Conservation (phyloP, 2,329 filamentous ascomycete genomes). For the Tolypocladium ovalisporum region DNA sequence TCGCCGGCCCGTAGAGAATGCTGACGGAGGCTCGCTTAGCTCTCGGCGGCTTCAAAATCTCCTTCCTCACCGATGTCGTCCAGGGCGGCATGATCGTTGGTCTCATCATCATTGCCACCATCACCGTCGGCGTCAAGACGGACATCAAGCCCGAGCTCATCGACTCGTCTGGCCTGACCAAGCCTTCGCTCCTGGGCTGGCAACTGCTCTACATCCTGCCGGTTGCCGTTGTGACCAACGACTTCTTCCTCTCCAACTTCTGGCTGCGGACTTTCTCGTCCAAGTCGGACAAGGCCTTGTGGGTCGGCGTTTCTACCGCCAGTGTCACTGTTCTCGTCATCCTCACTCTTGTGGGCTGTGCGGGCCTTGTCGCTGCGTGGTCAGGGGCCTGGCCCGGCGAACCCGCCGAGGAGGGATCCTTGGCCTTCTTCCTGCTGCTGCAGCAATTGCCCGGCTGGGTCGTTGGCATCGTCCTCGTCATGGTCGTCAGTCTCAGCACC, state of each 20-base stretch:
- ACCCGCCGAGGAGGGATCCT: constrained; percentile 46
- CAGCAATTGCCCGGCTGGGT: constrained; percentile 66
- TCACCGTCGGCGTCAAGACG: constrained; percentile 67
- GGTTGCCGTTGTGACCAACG: constrained; percentile 70
- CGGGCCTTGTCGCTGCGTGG: constrained; percentile 70
- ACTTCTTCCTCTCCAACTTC: constrained; percentile 77
- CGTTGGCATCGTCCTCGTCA: constrained; percentile 70
- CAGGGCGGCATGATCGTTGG: constrained; percentile 69
- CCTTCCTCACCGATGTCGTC: constrained; percentile 73
- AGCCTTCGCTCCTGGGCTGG: constrained; percentile 65
- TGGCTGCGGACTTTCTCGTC: constrained; percentile 79
- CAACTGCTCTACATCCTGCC: constrained; percentile 78
- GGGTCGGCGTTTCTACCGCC: constrained; percentile 62
- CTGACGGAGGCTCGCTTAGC: constrained; percentile 32
- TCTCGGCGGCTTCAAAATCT: constrained; percentile 72
- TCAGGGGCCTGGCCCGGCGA: constrained; percentile 59
- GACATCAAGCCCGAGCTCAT: constrained; percentile 61
- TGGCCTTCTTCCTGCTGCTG: constrained; percentile 67
- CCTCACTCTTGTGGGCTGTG: constrained; percentile 59
- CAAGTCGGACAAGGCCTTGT: constrained; percentile 67
- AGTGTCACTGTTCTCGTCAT: constrained; percentile 55
- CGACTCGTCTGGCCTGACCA: constrained; percentile 55
- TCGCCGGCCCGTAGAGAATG: accelerated
- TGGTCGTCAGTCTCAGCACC: constrained; percentile 67
- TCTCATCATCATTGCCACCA: constrained; percentile 64